Conservation (phyloP, 805 yeast genomes). For the Saccharomycopsis selenospora region DNA sequence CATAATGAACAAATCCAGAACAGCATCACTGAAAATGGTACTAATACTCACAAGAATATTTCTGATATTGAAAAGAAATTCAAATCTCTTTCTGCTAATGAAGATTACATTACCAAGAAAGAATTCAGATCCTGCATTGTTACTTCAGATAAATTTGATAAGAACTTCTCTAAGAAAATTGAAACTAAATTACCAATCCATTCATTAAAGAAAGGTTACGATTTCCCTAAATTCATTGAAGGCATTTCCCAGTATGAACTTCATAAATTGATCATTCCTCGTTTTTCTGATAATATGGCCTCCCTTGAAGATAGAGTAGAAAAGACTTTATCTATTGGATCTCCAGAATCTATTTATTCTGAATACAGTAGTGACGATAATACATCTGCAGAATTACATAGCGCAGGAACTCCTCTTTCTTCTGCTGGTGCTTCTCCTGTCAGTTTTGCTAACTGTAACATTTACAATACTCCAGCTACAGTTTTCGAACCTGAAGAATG, state of each 20-base stretch:
- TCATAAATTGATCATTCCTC: neutral
- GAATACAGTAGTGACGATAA: neutral
- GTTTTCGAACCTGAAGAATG: neutral
- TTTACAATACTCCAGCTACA: neutral
- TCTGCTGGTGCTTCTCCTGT: neutral
- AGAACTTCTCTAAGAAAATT: conserved; percentile 6
- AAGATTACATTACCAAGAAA: conserved; percentile 14
- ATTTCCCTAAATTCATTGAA: conserved; percentile 9
- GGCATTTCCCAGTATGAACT: neutral
- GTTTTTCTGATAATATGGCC: neutral
- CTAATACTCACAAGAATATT: neutral
- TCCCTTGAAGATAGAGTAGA: neutral
- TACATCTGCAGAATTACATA: neutral
- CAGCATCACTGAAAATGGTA: conserved; percentile 2
- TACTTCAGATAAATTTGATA: conserved; percentile 4
- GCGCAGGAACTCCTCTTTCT: neutral
- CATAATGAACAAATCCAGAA: neutral
- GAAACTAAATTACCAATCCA: conserved; percentile 15
- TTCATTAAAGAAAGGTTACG: conserved; percentile 14
- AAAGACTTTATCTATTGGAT: neutral
- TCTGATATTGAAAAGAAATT: neutral
- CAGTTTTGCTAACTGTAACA: neutral
- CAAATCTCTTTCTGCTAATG: neutral
- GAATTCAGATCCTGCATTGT: conserved; percentile 12
- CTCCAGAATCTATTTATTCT: conserved; percentile 1